Evolutionary conservation across 164 flowering plant species (phyloP), one percentile per base, ranked within the genome.

Genomic region (Liquidambar formosana): DNA sequence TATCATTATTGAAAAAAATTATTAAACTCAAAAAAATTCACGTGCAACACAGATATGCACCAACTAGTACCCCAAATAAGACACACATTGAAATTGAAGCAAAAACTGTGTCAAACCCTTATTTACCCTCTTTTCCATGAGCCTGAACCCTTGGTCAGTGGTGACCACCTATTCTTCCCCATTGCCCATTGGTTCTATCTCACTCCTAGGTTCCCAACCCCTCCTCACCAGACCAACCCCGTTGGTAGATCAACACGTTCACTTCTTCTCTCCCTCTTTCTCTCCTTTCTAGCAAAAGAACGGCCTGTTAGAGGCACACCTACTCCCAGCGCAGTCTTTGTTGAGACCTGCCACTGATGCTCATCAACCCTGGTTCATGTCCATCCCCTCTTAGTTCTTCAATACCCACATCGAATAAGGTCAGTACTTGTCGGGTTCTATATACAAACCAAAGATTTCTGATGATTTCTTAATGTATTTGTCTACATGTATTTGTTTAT

Each of bases 371-470:
- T 47, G 19, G 15, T 53, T 63, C 62, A 54, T 53, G 43, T 45
- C 19, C 41, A 26, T 45, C 4, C 5, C 53, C 19, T 54, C 45
- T 8, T 44, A 59, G 26, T 60, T 60, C 23, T 54, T 67, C 59
- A 33, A 62, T 62, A 19, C 23, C 25, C 27, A 23, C 49, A 53
- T n/a, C 33, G 10, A 14, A 15, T 28, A 33, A 58, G 69, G 60
- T 59, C 49, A 48, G 48, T 58, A 65, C 27, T 27, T 27, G 11
- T 61, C 70, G 26, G 61, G 75, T 70, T 25, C 44, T 61, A 27
- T 53, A 27, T 53, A 41, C 51, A 21, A 33, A 57, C 11, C 13
- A 49, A 3, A 26, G 41, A 49, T 15, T 28, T 8, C 6, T n/a
- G 18, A 57, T 46, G 25, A 54, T 57, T 28, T 15, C 46, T 44